phyloP scores from a whole-genome alignment of 805 yeast genomes.

The Saturnispora hagleri region DNA sequence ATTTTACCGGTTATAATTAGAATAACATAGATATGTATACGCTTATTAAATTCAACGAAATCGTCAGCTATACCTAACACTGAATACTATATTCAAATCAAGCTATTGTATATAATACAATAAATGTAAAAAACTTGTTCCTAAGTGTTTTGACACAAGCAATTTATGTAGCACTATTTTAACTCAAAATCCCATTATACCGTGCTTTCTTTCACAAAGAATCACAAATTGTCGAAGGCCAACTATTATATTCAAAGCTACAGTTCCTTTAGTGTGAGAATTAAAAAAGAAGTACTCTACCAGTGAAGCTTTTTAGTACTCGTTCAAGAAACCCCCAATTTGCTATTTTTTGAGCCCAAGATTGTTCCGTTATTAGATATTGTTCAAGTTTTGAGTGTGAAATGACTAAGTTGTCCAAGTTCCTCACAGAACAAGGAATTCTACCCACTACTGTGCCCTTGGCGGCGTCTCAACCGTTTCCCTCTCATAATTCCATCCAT shows the following conservation, averaged over 20 bases:
- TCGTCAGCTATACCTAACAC: no score
- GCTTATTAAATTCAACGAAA: no score
- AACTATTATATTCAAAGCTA: background rate
- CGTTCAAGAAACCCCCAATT: background rate
- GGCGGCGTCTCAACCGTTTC: background rate
- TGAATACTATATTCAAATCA: no score
- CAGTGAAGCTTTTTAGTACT: background rate
- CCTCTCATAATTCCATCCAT: background rate
- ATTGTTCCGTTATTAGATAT: background rate
- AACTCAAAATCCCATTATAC: no score
- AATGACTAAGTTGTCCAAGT: conserved; percentile 2
- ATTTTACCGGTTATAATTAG: no score
- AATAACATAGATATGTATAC: no score
- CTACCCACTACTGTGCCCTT: conserved; percentile 1
- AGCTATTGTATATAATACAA: no score
- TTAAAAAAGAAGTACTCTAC: no score
- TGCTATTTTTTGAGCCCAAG: background rate
- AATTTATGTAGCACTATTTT: no score
- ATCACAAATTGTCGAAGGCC: background rate
- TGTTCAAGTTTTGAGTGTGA: background rate
- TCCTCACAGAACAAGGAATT: conserved; percentile 5
- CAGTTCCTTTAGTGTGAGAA: background rate
- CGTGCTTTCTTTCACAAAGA: no score
- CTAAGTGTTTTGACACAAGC: no score
- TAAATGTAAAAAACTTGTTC: no score